Evolutionary conservation across 2,329 filamentous ascomycete genomes (phyloP), one percentile per base, ranked within the genome.

Genomic region (Tolypocladium album): DNA sequence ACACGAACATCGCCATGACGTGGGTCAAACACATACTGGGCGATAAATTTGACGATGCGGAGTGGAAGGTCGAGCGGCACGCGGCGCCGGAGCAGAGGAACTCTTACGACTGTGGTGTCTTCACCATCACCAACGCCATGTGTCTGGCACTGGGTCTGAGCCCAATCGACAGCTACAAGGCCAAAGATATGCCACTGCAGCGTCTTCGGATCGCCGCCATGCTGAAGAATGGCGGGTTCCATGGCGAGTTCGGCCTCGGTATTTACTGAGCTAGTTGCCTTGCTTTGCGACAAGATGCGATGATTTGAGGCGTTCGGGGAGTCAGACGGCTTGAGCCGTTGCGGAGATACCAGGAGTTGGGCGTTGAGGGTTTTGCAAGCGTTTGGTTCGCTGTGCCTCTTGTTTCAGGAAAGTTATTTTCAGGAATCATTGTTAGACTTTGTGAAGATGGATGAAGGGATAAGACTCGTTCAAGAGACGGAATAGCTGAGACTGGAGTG

Each of bases 21-120:
- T 90, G 85, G 81, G 72, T 91, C 7, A 70, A 77, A 63, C 75
- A 79, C 42, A 79, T 88, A 58, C 75, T 91, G 7, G 72, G 72
- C 20, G 73, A 80, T 3, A 71, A 73, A 7, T 91, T 82, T 66
- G 68, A 78, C 2, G 74, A 75, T 17, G 72, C 74, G 1, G 85
- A 89, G 47, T 92, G 89, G 89, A 76, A 70, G 31, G 74, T 78
- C 1, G 73, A 81, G 9, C 69, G 73, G n/a, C 76, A 80, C 53
- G 70, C 72, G 20, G 82, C 82, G 42, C 79, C 83, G 0, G 66
- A 64, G 3, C 89, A 92, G 70, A 77, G 74, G 34, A 92, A 92
- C 67, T 80, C 81, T 1, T 84, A 82, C 67, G 89, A 92, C 69
- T 92, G 89, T 65, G 89, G 89, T n/a, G 83, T 91, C 4, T 90